Evolutionary conservation across 2,329 filamentous ascomycete species (phyloP).

Genomic region (Spiromastix sp.): DNA sequence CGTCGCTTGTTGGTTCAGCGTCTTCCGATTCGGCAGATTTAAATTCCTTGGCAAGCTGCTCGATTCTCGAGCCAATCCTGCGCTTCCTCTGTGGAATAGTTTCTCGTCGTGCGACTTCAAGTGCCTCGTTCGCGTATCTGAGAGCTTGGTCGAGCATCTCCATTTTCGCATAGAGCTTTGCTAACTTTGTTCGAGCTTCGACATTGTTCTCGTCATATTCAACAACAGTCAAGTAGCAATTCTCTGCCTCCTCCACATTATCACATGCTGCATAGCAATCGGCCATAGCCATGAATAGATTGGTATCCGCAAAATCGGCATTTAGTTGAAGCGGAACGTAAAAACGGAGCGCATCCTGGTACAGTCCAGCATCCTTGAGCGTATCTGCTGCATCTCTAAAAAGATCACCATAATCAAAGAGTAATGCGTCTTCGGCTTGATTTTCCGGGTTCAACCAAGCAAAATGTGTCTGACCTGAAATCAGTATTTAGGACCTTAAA

Average conservation of each 20-base stretch:
- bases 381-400: slow-evolving; percentile 60
- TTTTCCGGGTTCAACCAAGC: slow-evolving; percentile 59
- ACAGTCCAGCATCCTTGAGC: slow-evolving; percentile 41
- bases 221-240: slow-evolving; percentile 65
- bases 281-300: slow-evolving; percentile 41
- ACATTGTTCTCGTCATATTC: slow-evolving; percentile 62
- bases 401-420: slow-evolving; percentile 66
- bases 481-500: too few species aligned
- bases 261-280: slow-evolving; percentile 57
- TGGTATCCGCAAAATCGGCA: slow-evolving; percentile 37
- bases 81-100: slow-evolving; percentile 21
- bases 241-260: slow-evolving; percentile 59
- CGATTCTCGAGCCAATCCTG: slow-evolving; percentile 25
- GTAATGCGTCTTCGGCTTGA: slow-evolving; percentile 36
- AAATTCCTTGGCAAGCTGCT: slow-evolving; percentile 31
- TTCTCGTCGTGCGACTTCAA: slow-evolving; percentile 48
- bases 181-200: slow-evolving; percentile 67
- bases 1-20: slow-evolving; percentile 12
- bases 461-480: slow-evolving; percentile 48
- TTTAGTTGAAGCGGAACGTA: slow-evolving; percentile 42
- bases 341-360: slow-evolving; percentile 48
- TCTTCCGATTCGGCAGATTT: slow-evolving; percentile 16
- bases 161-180: slow-evolving; percentile 71
- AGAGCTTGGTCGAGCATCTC: slow-evolving; percentile 67
- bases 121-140: slow-evolving; percentile 64